These are phyloP conservation scores for Colletotrichum lindemuthianum DNA, from an alignment of 2,329 filamentous ascomycete genomes.

Conservation along the genomic window DNA sequence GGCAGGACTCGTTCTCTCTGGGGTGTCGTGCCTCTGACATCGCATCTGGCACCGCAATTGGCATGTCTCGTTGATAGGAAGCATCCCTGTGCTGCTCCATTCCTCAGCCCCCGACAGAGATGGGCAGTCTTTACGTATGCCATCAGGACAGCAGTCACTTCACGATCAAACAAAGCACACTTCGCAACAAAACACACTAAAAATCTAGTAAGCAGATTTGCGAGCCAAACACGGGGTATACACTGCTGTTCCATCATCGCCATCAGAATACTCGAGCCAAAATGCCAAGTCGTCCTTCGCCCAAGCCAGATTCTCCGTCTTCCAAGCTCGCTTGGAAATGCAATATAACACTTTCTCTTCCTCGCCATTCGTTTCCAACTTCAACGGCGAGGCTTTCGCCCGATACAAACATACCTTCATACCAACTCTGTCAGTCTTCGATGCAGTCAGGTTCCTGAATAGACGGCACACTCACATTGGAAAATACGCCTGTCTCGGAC, in stretches of 20 bases:
- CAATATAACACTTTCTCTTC: not conserved
- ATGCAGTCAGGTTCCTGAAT: not conserved
- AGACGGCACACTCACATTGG: constrained; percentile 62
- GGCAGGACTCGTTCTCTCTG: too few species aligned
- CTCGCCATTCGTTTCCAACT: not conserved
- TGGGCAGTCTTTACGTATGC: too few species aligned
- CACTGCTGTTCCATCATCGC: constrained; percentile 18
- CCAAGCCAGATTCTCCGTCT: not conserved
- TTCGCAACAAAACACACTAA: not conserved
- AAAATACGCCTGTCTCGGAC: constrained; percentile 63
- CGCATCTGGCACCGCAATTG: too few species aligned
- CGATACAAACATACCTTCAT: constrained; percentile 69
- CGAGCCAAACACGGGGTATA: constrained; percentile 22
- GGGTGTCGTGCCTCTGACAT: too few species aligned
- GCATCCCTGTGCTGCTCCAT: too few species aligned
- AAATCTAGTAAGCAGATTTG: constrained; percentile 6
- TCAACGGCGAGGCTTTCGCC: constrained; percentile 60
- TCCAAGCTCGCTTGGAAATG: constrained; percentile 3
- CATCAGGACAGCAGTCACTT: too few species aligned
- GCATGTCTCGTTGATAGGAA: too few species aligned
- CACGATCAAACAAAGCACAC: too few species aligned
- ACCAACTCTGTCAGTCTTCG: not conserved
- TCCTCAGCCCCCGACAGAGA: too few species aligned
- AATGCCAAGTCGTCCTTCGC: not conserved
- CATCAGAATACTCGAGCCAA: constrained; percentile 5